These are phyloP conservation scores for Bonnemaisonia californica DNA, from an alignment of 31 red algal genomes.

Conservation along the genomic window DNA sequence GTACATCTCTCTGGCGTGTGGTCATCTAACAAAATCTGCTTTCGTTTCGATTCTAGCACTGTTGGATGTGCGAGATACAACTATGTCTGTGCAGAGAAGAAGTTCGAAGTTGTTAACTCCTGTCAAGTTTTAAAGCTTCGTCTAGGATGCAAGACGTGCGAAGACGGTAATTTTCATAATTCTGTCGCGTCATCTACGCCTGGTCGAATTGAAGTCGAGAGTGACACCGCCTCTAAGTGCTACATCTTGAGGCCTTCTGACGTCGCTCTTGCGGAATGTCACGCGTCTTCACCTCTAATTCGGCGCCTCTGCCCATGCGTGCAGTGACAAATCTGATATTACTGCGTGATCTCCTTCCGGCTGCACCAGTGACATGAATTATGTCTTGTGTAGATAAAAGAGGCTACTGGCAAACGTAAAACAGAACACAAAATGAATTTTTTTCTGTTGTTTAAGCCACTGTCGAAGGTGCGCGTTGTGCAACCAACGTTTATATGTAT, in stretches of 20 bases:
- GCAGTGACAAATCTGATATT: neutral
- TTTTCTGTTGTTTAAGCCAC: too few relatives aligned
- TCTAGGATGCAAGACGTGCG: conserved; percentile 6
- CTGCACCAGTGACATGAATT: too few relatives aligned
- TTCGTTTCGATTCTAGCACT: too few relatives aligned
- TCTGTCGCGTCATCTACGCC: conserved; percentile 6
- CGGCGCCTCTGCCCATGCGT: conserved; percentile 18
- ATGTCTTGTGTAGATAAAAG: too few relatives aligned
- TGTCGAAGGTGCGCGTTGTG: too few relatives aligned
- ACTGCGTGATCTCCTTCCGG: neutral
- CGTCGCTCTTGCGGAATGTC: neutral
- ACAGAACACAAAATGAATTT: too few relatives aligned
- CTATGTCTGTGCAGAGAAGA: conserved; percentile 6
- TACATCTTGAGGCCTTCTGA: conserved; percentile 11
- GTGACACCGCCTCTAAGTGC: neutral
- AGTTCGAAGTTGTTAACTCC: conserved; percentile 15
- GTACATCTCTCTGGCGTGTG: too few relatives aligned
- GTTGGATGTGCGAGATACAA: conserved; percentile 18
- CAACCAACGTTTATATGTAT: too few relatives aligned
- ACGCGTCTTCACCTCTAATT: neutral
- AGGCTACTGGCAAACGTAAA: too few relatives aligned
- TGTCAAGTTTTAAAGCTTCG: conserved; percentile 27
- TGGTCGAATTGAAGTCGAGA: neutral
- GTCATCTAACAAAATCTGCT: too few relatives aligned
- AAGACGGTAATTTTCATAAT: neutral